These are phyloP conservation scores for Melastoma candidum DNA, from an alignment of 441 rosid genomes.

Conservation along the genomic window DNA sequence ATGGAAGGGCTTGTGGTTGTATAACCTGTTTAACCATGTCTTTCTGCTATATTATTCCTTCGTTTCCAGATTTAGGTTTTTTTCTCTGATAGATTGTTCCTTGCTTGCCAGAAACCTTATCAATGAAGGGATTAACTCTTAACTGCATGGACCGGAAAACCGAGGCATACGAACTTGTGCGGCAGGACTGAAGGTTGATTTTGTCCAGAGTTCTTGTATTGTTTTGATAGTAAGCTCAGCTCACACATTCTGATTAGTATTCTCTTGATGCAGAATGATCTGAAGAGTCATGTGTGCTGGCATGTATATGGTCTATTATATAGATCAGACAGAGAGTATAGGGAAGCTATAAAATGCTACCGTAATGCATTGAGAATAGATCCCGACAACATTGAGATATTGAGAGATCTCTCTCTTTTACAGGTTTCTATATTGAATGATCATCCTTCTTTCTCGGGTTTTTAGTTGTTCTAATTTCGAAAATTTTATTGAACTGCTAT, in stretches of 20 bases:
- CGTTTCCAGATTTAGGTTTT: constrained; percentile 4
- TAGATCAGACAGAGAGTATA: constrained; percentile 99
- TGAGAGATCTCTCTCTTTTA: constrained; percentile 89
- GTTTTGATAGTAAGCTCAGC: neutral
- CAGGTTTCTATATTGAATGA: constrained; percentile 41
- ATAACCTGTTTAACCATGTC: too few relatives aligned
- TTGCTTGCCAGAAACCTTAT: constrained; percentile 74
- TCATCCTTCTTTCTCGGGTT: too few relatives aligned
- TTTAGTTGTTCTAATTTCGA: too few relatives aligned
- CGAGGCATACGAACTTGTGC: constrained; percentile 97
- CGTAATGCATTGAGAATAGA: constrained; percentile 90
- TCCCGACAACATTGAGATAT: constrained; percentile 97
- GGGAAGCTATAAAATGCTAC: constrained; percentile 99
- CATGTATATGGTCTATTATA: constrained; percentile 97
- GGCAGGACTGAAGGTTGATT: constrained; percentile 75
- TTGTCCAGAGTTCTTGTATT: constrained; percentile 14
- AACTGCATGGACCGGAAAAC: constrained; percentile 99
- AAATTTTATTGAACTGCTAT: too few relatives aligned
- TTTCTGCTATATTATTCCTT: too few relatives aligned
- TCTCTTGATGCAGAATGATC: constrained; percentile 73
- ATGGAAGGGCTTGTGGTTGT: too few relatives aligned
- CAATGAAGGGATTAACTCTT: constrained; percentile 97
- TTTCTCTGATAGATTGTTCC: constrained; percentile 9
- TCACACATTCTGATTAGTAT: constrained; percentile 11
- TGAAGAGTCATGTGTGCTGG: constrained; percentile 99